Base-by-base conservation (phyloP, 257 asterid species). In the Henckelia pumila region DNA sequence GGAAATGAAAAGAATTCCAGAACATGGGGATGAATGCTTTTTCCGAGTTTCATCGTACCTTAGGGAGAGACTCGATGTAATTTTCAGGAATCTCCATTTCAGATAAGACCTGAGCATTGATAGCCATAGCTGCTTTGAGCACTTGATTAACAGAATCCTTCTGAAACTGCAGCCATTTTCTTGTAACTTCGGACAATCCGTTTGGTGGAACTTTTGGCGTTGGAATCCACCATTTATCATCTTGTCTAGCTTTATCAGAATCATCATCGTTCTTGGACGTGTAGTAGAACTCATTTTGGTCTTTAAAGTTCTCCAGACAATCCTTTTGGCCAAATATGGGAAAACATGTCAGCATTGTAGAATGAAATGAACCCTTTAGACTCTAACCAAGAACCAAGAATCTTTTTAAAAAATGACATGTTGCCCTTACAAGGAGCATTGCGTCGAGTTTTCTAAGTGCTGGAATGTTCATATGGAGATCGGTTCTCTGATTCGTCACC, bases 61-160 rank as follows among this genome's bases (percentile, higher is more conserved):
- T 83, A 14, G 89, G 86, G 55, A 83, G 89, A 40, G 85, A 62
- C 1, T 85, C 91, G 4, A 85, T 77, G 78, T 85, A 85, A 77
- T 47, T 75, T 28, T 85, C 91, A 3, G 88, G 91, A 68, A 85
- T 77, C 66, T 83, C 86, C 86, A 85, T 85, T 69, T 85, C 88
- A 0, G 80, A 22, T 14, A 85, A 72, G 60, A 81, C 81, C 56
- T 85, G 91, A 75, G 86, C 88, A 44, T 85, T 85, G 28, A 85
- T 85, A 8, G 91, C 91, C 91, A 85, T 83, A n/a, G 91, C 86
- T 63, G 91, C 91, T 77, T 85, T 85, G 1, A 82, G 75, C 8
- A 85, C 88, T 78, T 85, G 91, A 29, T 76, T 78, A 8, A 85
- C 91, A 0, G 86, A 83, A 63, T 85, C 91, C 79, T 85, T 85